A percentile compares a stretch with the other conserved stretches of the same genome.
Conservation (phyloP, 23 red algal genomes). For the Agarophyton chilense region DNA sequence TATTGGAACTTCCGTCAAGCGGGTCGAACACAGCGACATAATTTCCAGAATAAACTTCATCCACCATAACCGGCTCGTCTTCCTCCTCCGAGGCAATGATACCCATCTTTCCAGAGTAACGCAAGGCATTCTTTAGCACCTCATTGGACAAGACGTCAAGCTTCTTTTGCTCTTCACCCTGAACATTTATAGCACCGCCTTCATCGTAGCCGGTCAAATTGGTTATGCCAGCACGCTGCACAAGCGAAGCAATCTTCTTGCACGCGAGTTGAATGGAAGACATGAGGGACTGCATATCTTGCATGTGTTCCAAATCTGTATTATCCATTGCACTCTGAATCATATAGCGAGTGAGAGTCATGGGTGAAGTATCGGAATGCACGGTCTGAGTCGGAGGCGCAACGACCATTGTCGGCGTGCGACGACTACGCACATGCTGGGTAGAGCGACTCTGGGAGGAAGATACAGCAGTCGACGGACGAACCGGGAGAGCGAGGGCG, state of each 20-base stretch:
- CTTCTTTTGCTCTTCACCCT: slow-evolving; percentile 99
- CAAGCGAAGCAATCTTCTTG: slow-evolving; percentile 98
- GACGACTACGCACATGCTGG: neutral
- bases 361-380: slow-evolving; percentile 70
- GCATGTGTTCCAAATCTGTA: slow-evolving; percentile 78
- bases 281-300: slow-evolving; percentile 90
- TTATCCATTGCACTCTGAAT: slow-evolving; percentile 80
- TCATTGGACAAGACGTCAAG: slow-evolving; percentile 96
- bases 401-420: slow-evolving; percentile 40
- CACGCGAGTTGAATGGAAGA: slow-evolving; percentile 90
- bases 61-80: slow-evolving; percentile 98
- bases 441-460: neutral
- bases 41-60: slow-evolving; percentile 90
- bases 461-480: neutral
- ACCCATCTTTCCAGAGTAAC: slow-evolving; percentile 92
- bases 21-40: slow-evolving; percentile 98
- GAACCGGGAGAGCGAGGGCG: slow-evolving; percentile 1
- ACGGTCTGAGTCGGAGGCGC: slow-evolving; percentile 33
- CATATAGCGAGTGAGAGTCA: slow-evolving; percentile 90
- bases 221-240: slow-evolving; percentile 89
- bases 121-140: slow-evolving; percentile 96
- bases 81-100: slow-evolving; percentile 97
- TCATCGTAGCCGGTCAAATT: slow-evolving; percentile 93
- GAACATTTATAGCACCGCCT: slow-evolving; percentile 78
- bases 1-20: slow-evolving; percentile 93